A percentile compares a stretch with the other conserved stretches of the same genome.
These are phyloP conservation scores for Solanum chiquidenum DNA, from an alignment of 257 asterid genomes.

Conservation along the genomic window DNA sequence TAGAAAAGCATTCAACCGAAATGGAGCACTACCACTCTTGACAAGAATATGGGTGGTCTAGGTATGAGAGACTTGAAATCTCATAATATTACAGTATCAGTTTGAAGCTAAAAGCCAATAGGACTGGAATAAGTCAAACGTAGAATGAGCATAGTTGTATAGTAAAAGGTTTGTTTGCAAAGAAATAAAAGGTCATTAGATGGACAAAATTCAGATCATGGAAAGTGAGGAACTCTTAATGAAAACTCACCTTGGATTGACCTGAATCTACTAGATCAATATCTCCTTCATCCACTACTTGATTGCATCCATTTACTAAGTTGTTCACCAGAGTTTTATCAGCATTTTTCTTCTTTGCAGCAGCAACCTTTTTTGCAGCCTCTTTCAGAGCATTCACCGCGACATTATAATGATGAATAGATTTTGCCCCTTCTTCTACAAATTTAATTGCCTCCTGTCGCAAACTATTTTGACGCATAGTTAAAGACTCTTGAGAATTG, in stretches of 20 bases:
- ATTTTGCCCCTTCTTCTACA: slow-evolving; percentile 90
- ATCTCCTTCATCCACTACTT: slow-evolving; percentile 10
- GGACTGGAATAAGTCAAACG: not conserved
- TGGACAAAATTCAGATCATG: not conserved
- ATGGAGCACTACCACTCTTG: not conserved
- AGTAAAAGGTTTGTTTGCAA: not conserved
- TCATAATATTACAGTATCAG: not conserved
- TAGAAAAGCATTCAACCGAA: not conserved
- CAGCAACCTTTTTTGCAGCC: slow-evolving; percentile 56
- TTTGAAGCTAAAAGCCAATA: not conserved
- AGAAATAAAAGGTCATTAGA: not conserved
- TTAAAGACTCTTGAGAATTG: slow-evolving; percentile 35
- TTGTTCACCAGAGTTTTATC: slow-evolving; percentile 18
- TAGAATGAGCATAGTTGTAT: not conserved
- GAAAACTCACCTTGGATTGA: slow-evolving; percentile 55
- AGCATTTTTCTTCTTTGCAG: slow-evolving; percentile 39
- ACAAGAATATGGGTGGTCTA: not conserved
- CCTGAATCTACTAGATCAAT: slow-evolving; percentile 34
- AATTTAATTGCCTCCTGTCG: slow-evolving; percentile 70
- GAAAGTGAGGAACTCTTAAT: not conserved
- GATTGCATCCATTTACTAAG: slow-evolving; percentile 38
- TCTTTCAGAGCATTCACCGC: slow-evolving; percentile 67
- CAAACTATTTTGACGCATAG: slow-evolving; percentile 40
- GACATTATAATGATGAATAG: slow-evolving; percentile 60
- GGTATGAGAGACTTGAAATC: not conserved